Base-by-base conservation (phyloP, 2,329 filamentous ascomycete genomes). In the Ascochyta fabae region DNA sequence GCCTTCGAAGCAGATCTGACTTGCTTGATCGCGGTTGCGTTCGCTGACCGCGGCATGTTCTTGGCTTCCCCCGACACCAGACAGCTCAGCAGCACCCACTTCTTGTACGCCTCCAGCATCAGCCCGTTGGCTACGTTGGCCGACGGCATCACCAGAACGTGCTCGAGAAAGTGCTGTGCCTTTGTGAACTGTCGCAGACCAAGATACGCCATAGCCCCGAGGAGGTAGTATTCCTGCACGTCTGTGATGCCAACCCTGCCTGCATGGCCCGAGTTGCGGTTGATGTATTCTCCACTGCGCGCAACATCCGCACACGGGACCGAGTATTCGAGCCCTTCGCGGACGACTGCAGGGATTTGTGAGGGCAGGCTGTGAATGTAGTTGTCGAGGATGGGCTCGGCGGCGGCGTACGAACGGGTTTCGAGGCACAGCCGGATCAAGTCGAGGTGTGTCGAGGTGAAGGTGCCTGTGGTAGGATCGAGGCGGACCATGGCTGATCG, bases 51-150 rank as follows among this genome's bases (percentile, higher is more conserved):
- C 0, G 90, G 89, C 9, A 86, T 70, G 0, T 75, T 64, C 2
- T 79, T 77, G 4, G 80, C 65, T 79, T 82, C 54, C 62, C 92
- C 93, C 48, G 87, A 79, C 6, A 85, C 81, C 16, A 99, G 79
- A 50, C 97, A 81, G 48, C 87, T 86, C 9, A 92, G 83, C 15
- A 99, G 78, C 8, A 96, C 72, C 90, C 92, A 97, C 75, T 94
- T 96, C 78, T 94, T 96, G 80, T 96, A 94, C 6, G 91, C 91
- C 62, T 96, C 92, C 4, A 90, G 81, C 89, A 95, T 95, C 46
- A 96, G 82, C 71, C 87, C 88, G 74, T 88, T 94, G 12, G 86
- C 81, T 33, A 85, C 82, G 29, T 81, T 87, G 0, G 82, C 80
- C 0, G 92, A 91, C 53, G 88, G 87, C 3, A 87, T 84, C 33